Base-by-base conservation (phyloP, 2,329 filamentous ascomycete genomes). In the Nemania sp. region DNA sequence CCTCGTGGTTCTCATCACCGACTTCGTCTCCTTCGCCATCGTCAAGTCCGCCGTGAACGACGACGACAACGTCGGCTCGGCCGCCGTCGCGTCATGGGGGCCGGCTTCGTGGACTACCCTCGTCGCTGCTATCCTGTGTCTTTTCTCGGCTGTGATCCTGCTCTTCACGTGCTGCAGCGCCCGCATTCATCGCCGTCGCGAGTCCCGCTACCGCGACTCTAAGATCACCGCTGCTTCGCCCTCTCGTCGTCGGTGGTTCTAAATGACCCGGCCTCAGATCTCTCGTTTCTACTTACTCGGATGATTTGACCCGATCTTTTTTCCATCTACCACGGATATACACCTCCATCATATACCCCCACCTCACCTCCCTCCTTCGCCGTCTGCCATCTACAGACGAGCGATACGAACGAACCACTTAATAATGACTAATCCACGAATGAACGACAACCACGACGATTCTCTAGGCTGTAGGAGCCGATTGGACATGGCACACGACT, bases 161-260 rank as follows among this genome's bases (percentile, higher is more conserved):
- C 85, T 91, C 73, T 81, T 90, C 72, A 88, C 87, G 6, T 91
- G 88, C 83, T 90, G 85, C 79, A 84, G 83, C 62, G 81, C 82
- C 8, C 80, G 86, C n/a, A 53, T 81, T 72, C 80, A 80, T 72
- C 78, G 79, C 67, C 76, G 78, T 47, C 79, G 80, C 69, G 78
- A 78, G 72, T 65, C 62, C 26, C 64, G 64, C 20, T 66, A 66
- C 62, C 67, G 60, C 27, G 68, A 69, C n/a, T 45, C 49, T 10
- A 70, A 70, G 60, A 1, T 64, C 47, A 3, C 62, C 0, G 1
- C 64, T 5, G 11, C 60, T 1, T 35, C 52, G 2, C 15, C 60
- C 13, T n/a, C 18, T 18, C 62, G 68, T 11, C 59, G 67, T 8
- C 58, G 70, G 1, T 70, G 61, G 60, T 61, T 69, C 56, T 69